Evolutionary conservation across 176 grass and related monocot genomes (phyloP), one percentile per base, ranked within the genome.

Genomic region (Chloris gayana): DNA sequence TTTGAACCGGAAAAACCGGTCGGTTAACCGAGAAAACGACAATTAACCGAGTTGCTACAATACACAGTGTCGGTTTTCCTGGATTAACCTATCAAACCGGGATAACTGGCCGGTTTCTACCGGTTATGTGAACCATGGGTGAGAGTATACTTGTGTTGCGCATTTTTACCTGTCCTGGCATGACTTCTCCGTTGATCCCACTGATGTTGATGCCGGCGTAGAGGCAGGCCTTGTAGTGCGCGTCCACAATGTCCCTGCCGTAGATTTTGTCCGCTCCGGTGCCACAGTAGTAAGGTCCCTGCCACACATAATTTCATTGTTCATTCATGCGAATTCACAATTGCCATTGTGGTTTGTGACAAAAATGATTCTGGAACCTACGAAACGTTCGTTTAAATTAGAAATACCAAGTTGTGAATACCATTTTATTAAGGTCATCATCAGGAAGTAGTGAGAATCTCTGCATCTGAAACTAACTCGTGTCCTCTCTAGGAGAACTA

Each of bases 111-210:
- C n/a, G n/a, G n/a, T n/a, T n/a, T n/a, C n/a, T n/a, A n/a, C n/a
- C n/a, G n/a, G n/a, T n/a, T n/a, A n/a, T n/a, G n/a, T n/a, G n/a
- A n/a, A n/a, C n/a, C n/a, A n/a, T n/a, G n/a, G n/a, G n/a, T n/a
- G n/a, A n/a, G n/a, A n/a, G n/a, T n/a, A n/a, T n/a, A n/a, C n/a
- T n/a, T n/a, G n/a, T n/a, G n/a, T n/a, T n/a, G n/a, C n/a, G n/a
- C 19, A 19, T 60, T 30, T 9, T 1, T 85, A 97, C 94, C 91
- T 93, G 91, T 1, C 94, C 94, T 25, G 94, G 89, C 94, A 94
- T 94, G 75, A 97, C 94, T 44, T 97, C 94, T 15, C 83, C 94
- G 13, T 97, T 94, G 85, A 97, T 90, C 44, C 94, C 94, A 1
- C 89, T 73, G 76, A 97, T 87, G 64, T 83, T 77, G 75, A 97